Evolutionary conservation across 495 filamentous ascomycete species (phyloP).

Genomic region (Platismatia glauca): DNA sequence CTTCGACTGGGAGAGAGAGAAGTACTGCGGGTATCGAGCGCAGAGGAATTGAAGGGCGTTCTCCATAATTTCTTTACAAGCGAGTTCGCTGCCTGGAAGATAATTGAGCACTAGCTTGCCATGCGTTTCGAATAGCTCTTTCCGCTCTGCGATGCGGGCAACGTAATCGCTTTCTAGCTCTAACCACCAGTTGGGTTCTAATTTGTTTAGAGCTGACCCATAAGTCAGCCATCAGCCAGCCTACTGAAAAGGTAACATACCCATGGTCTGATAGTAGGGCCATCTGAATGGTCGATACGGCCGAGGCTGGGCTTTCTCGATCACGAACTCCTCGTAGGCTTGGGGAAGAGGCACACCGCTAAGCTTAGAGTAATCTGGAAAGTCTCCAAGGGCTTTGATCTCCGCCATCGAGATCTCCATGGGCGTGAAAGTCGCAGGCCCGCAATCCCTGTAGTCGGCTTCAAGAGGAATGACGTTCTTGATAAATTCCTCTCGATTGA

Average conservation of each 20-base stretch:
- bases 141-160: slow-evolving; percentile 60
- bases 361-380: slow-evolving; percentile 72
- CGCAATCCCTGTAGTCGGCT: slow-evolving; percentile 34
- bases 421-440: slow-evolving; percentile 41
- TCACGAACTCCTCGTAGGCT: slow-evolving; percentile 56
- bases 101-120: slow-evolving; percentile 56
- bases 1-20: slow-evolving; percentile 42
- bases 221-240: slow-evolving; percentile 17
- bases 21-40: slow-evolving; percentile 72
- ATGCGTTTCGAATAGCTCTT: slow-evolving; percentile 55
- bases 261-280: slow-evolving; percentile 91
- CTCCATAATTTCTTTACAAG: slow-evolving; percentile 86
- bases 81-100: slow-evolving; percentile 72
- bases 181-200: slow-evolving; percentile 86
- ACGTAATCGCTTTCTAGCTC: slow-evolving; percentile 76
- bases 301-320: slow-evolving; percentile 54
- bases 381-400: slow-evolving; percentile 65
- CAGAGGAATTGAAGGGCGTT: slow-evolving; percentile 73
- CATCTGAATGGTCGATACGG: slow-evolving; percentile 78
- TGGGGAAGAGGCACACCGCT: slow-evolving; percentile 70
- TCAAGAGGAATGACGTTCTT: slow-evolving; percentile 37
- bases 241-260: slow-evolving; percentile 41
- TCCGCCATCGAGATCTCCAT: slow-evolving; percentile 60
- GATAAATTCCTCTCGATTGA: slow-evolving; percentile 30
- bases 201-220: slow-evolving; percentile 59